These are phyloP conservation scores for Rhizoctonia solani DNA, from an alignment of 1,284 basidiomycete species.

Conservation along the genomic window DNA sequence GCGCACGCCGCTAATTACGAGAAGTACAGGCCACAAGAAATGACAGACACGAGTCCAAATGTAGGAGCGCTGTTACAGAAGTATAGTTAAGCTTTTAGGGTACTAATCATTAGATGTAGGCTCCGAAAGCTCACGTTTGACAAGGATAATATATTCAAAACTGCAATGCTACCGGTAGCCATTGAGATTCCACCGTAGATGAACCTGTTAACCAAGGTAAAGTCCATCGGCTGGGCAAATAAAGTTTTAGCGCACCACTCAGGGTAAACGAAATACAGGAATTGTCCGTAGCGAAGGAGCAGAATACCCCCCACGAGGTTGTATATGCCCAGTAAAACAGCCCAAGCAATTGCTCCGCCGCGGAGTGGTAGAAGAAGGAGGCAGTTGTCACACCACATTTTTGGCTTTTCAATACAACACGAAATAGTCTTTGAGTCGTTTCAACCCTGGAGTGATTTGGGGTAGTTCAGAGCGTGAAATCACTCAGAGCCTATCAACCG, in stretches of 20 bases:
- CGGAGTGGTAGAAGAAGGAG: constrained; percentile 44
- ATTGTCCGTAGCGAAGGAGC: constrained; percentile 66
- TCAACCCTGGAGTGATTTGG: constrained; percentile 9
- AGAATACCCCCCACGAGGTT: constrained; percentile 71
- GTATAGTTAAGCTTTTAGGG: not conserved
- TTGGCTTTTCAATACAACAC: not conserved
- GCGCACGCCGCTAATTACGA: constrained; percentile 66
- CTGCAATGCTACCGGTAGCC: constrained; percentile 58
- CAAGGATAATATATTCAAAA: constrained; percentile 65
- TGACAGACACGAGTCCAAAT: constrained; percentile 69
- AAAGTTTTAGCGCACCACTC: constrained; percentile 58
- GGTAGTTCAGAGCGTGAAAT: constrained; percentile 11
- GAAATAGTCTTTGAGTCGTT: not conserved
- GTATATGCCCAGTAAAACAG: constrained; percentile 66
- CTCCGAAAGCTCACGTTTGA: constrained; percentile 59
- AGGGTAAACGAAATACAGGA: constrained; percentile 68
- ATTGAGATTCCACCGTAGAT: constrained; percentile 76
- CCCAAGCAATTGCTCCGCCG: constrained; percentile 76
- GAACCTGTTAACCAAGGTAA: constrained; percentile 52
- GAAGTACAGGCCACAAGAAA: constrained; percentile 73
- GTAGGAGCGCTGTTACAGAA: constrained; percentile 64
- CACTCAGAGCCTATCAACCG: not conserved
- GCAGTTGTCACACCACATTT: constrained; percentile 39
- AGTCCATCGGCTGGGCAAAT: constrained; percentile 1
- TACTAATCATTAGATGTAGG: not conserved